Evolutionary conservation across 192 early-diverging fungal species (phyloP), one percentile per base, ranked within the genome.

Genomic region (Backusella sp.): DNA sequence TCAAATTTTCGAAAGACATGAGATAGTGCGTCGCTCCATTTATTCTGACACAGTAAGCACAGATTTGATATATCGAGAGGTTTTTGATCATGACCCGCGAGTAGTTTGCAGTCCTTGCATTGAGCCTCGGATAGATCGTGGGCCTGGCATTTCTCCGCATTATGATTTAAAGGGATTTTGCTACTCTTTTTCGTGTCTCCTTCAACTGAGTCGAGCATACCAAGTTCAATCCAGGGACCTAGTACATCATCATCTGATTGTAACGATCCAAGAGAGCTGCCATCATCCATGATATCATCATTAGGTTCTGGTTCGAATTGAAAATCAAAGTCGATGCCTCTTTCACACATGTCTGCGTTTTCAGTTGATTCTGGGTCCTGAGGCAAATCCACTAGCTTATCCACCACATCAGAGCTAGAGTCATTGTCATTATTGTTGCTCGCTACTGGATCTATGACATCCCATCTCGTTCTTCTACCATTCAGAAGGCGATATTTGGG

Each of bases 161-260:
- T 32, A 28, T 62, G 12, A 62, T 26, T 4, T 8, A 5, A 62
- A 28, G 23, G 14, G 9, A 7, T 4, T 1, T 9, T 8, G 12
- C n/a, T n/a, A 30, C 52, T 59, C 5, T 39, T 66, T 36, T 15
- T 39, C 65, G 9, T 62, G 7, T 62, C 56, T 62, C 9, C 23
- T 26, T 3, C 21, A 28, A 14, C 23, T 28, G 21, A 62, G 12
- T 36, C 42, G 12, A 74, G 19, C 41, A 74, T 19, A 21, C 68
- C 65, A 37, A 56, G 37, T 39, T 75, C 68, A 39, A 75, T 70
- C 78, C 78, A 79, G 26, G 78, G 78, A 15, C 78, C 78, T 4
- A 79, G 49, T 6, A 79, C 78, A 39, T 79, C 74, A 21, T 81
- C 76, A 15, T 81, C 80, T 30, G 75, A 77, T 42, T 74, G 75